These are phyloP conservation scores for Colletotrichum viniferum DNA, from an alignment of 2,329 filamentous ascomycete genomes.

Conservation along the genomic window DNA sequence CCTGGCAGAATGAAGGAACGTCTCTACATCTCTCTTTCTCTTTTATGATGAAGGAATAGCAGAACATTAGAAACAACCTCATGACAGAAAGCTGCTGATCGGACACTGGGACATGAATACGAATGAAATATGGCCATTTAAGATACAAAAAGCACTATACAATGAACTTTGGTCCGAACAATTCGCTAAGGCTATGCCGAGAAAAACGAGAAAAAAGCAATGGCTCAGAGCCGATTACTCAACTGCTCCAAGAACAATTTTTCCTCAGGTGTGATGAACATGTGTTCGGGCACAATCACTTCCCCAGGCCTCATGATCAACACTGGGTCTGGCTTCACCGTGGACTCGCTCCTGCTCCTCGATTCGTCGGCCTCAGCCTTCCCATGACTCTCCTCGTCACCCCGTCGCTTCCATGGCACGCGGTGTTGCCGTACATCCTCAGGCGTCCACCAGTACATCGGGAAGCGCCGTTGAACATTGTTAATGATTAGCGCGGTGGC, in stretches of 20 bases:
- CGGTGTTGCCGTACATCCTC: constrained; percentile 24
- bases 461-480: constrained; percentile 71
- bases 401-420: neutral
- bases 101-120: neutral
- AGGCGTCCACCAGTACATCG: constrained; percentile 73
- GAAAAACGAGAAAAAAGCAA: too few species aligned
- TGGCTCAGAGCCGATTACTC: constrained; percentile 32
- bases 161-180: neutral
- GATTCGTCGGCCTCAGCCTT: neutral
- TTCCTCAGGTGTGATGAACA: constrained; percentile 43
- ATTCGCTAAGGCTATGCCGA: neutral
- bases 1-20: neutral
- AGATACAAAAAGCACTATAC: neutral
- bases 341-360: neutral
- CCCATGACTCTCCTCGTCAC: neutral
- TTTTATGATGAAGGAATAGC: neutral
- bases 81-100: neutral
- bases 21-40: neutral
- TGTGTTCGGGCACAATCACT: constrained; percentile 36
- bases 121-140: neutral
- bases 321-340: constrained; percentile 24
- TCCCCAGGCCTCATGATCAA: constrained; percentile 39
- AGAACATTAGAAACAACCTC: neutral
- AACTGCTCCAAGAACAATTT: constrained; percentile 38
- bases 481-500: constrained; percentile 67